Evolutionary conservation across 2,329 filamentous ascomycete genomes (phyloP).

Genomic region (Ilyonectria sp.): DNA sequence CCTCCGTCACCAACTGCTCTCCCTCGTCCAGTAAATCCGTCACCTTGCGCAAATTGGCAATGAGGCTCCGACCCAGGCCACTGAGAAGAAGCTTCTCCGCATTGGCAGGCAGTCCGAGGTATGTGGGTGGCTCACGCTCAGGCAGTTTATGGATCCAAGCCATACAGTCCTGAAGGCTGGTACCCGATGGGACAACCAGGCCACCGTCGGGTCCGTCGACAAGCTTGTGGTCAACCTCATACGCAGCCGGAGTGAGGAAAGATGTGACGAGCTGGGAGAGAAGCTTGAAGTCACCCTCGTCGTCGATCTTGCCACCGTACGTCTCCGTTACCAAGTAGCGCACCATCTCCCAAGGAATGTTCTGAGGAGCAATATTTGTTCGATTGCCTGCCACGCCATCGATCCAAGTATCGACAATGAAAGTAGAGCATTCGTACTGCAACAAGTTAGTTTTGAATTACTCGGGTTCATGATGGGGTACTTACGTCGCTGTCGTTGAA

Average conservation of each 20-base stretch:
- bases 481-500: slow-evolving; percentile 99
- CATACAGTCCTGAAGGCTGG: slow-evolving; percentile 87
- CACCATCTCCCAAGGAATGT: slow-evolving; percentile 97
- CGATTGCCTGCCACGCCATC: slow-evolving; percentile 86
- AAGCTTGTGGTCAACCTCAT: slow-evolving; percentile 92
- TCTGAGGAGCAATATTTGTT: slow-evolving; percentile 92
- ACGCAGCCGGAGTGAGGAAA: slow-evolving; percentile 89
- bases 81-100: slow-evolving; percentile 96
- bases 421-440: slow-evolving; percentile 96
- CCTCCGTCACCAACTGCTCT: slow-evolving; percentile 87
- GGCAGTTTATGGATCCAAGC: slow-evolving; percentile 93
- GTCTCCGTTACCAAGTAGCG: slow-evolving; percentile 92
- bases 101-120: slow-evolving; percentile 92
- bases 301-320: slow-evolving; percentile 97
- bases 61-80: slow-evolving; percentile 87
- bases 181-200: slow-evolving; percentile 84
- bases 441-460: slow-evolving; percentile 27
- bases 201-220: slow-evolving; percentile 77
- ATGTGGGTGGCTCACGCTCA: slow-evolving; percentile 96
- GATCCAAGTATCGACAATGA: slow-evolving; percentile 96
- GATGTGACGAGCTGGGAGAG: slow-evolving; percentile 81
- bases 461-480: slow-evolving; percentile 47
- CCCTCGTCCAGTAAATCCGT: slow-evolving; percentile 93
- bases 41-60: slow-evolving; percentile 87
- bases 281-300: slow-evolving; percentile 85